Evolutionary conservation across 176 grass and related monocot genomes (phyloP), one percentile per base, ranked within the genome.

Genomic region (Phragmites australis): DNA sequence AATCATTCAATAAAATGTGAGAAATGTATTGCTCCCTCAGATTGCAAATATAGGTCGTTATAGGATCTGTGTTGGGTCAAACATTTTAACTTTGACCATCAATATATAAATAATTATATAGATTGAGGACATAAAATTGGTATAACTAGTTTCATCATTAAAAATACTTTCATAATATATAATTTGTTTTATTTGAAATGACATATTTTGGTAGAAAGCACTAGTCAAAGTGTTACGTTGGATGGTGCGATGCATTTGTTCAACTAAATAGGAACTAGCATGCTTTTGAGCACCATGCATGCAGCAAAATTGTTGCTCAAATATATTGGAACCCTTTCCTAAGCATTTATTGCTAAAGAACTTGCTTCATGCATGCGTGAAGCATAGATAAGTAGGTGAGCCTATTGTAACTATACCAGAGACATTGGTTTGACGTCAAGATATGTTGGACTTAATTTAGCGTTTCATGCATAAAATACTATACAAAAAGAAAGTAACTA

Each of bases 1-100:
- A 45, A 72, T 13, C 50, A 74, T 49, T 82, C 31, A 54, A 80
- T 19, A 68, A 23, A 68, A 64, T 17, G 31, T 27, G 14, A 68
- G 32, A 40, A 43, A 68, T 22, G 76, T 52, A 65, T 19, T 64
- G n/a, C n/a, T n/a, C n/a, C n/a, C n/a, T n/a, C n/a, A n/a, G n/a
- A n/a, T n/a, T n/a, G n/a, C n/a, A n/a, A n/a, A n/a, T n/a, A n/a
- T n/a, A n/a, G n/a, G n/a, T n/a, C n/a, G n/a, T n/a, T n/a, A n/a
- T n/a, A n/a, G n/a, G n/a, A n/a, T n/a, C n/a, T n/a, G n/a, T n/a
- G n/a, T n/a, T n/a, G n/a, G n/a, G n/a, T n/a, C n/a, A n/a, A n/a
- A n/a, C n/a, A n/a, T n/a, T n/a, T n/a, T n/a, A n/a, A n/a, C n/a
- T n/a, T n/a, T n/a, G n/a, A n/a, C n/a, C n/a, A n/a, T n/a, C n/a